Percentiles rank a stretch among this genome's conserved stretches.
Evolutionary conservation across 2,329 filamentous ascomycete species (phyloP).

Genomic region (Aureobasidium musti): DNA sequence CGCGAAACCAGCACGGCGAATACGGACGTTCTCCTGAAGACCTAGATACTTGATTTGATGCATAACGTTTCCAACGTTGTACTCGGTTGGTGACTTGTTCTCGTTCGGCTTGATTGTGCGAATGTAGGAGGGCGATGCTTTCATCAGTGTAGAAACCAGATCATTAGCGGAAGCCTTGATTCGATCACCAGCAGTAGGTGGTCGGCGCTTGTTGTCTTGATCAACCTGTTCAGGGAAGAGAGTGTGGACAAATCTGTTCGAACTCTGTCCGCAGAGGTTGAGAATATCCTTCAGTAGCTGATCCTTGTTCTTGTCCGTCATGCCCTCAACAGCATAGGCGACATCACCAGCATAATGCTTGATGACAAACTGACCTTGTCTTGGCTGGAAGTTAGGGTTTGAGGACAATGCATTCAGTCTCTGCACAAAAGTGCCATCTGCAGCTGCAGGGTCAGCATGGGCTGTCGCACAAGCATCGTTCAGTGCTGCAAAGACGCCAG

Average conservation of each 20-base stretch:
- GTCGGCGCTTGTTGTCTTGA: slow-evolving; percentile 90
- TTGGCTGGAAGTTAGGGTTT: slow-evolving; percentile 85
- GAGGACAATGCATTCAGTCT: slow-evolving; percentile 82
- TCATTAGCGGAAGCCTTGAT: slow-evolving; percentile 95
- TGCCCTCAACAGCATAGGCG: slow-evolving; percentile 88
- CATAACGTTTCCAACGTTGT: slow-evolving; percentile 86
- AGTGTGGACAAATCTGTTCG: slow-evolving; percentile 81
- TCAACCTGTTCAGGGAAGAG: slow-evolving; percentile 93
- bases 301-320: slow-evolving; percentile 99
- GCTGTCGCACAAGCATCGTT: slow-evolving; percentile 99
- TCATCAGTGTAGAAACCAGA: slow-evolving; percentile 92
- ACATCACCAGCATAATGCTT: slow-evolving; percentile 99
- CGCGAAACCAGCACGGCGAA: slow-evolving; percentile 92
- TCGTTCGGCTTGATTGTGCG: slow-evolving; percentile 99
- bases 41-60: slow-evolving; percentile 99
- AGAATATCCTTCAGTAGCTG: slow-evolving; percentile 92
- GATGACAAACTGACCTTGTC: slow-evolving; percentile 95
- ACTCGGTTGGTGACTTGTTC: slow-evolving; percentile 93
- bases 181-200: slow-evolving; percentile 92
- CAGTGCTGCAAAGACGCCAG: slow-evolving; percentile 90
- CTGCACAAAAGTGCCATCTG: slow-evolving; percentile 94
- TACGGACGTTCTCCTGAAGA: slow-evolving; percentile 98
- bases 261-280: slow-evolving; percentile 79
- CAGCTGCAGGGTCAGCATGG: slow-evolving; percentile 89
- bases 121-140: slow-evolving; percentile 95